Base-by-base conservation (phyloP, 1,139 yeast species). In the Diutina catenulata region DNA sequence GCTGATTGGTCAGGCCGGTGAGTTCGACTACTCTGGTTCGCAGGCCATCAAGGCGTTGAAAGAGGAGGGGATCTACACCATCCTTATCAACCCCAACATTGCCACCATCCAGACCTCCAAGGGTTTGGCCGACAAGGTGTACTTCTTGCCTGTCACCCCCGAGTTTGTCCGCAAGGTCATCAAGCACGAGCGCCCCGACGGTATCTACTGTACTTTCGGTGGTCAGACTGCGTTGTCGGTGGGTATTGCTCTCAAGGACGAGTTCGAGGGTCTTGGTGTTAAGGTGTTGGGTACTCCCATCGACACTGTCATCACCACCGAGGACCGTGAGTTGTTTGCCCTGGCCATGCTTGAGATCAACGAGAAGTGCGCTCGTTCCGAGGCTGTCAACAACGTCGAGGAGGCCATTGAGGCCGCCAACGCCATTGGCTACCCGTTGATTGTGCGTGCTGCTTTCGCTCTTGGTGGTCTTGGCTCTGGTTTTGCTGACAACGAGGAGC, bases 1-100 rank as follows among this genome's bases (percentile, higher is more conserved):
- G 52, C 82, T 95, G 42, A 91, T 91, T 61, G 99, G 99, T 53
- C 99, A 91, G 70, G 99, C 99, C 47, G 99, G 99, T 63, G 99
- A 91, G 66, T 91, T 91, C 57, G 99, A 91, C 62, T 91, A 91
- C 65, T 87, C 96, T 41, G 97, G 97, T 55, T 86, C 96, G 44
- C 95, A 84, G 62, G 91, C 93, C 46, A 80, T 82, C 56, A 81
- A 82, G 61, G 98, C 98, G 40, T 74, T 91, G 66, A 88, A 86
- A 60, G 97, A 91, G 69, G 98, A 87, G 64, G 95, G 95, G 48
- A 91, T 87, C 49, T 83, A 87, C 69, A 87, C 98, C 40, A 81
- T 91, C 48, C 74, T 91, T 58, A 88, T 91, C 57, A 91, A 91
- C 61, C 98, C 98, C 43, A 91, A 91, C 61, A 91, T 91, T 58